phyloP scores from a whole-genome alignment of 108 stramenopile species.

The Bacterosira constricta region DNA sequence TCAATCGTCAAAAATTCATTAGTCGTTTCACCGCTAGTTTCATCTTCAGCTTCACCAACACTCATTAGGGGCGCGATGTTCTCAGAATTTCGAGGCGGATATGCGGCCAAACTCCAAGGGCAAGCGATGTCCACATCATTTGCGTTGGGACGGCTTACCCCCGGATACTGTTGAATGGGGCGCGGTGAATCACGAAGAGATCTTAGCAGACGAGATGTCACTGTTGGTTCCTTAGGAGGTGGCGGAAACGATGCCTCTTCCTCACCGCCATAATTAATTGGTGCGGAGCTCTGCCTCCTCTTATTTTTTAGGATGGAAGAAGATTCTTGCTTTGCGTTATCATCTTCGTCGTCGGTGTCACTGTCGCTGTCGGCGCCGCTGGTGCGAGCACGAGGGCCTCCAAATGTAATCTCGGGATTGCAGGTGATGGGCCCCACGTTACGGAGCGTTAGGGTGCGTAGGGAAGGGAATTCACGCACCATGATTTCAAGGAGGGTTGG shows the following conservation, averaged over 20 bases:
- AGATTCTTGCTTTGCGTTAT: background rate
- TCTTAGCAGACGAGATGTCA: constrained; percentile 16
- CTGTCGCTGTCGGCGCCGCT: background rate
- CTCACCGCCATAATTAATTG: background rate
- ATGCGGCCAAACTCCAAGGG: constrained; percentile 60
- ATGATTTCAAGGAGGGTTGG: too few species aligned
- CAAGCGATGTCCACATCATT: constrained; percentile 82
- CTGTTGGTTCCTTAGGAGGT: constrained; percentile 16
- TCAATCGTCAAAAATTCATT: constrained; percentile 46
- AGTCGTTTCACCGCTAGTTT: background rate
- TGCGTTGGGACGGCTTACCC: constrained; percentile 65
- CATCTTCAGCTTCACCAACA: background rate
- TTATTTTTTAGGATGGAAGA: background rate
- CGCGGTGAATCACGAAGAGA: constrained; percentile 37
- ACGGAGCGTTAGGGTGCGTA: constrained; percentile 64
- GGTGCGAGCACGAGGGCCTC: constrained; percentile 30
- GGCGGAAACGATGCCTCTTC: background rate
- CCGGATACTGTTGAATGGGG: constrained; percentile 46
- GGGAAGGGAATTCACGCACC: constrained; percentile 77
- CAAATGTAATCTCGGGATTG: constrained; percentile 71
- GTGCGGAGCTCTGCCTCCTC: background rate
- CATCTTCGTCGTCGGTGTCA: constrained; percentile 1
- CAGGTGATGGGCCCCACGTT: constrained; percentile 65
- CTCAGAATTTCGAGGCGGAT: background rate
- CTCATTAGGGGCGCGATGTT: background rate